These are phyloP conservation scores for Phytophthora pluvialis DNA, from an alignment of 352 stramenopile species.

Conservation along the genomic window DNA sequence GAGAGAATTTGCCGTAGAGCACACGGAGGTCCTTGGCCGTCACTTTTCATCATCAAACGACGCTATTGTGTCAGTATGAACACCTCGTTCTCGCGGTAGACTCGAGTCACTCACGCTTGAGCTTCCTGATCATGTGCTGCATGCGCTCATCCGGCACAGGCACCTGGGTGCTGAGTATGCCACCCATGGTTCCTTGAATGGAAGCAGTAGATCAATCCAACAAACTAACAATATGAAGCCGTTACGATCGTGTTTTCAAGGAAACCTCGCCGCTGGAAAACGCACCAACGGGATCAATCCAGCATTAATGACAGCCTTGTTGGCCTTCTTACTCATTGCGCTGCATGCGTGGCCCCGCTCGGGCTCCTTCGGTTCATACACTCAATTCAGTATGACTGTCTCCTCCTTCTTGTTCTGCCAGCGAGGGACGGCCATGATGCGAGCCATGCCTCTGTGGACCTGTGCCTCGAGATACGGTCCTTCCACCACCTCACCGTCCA, in stretches of 20 bases:
- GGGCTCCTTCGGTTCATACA: conserved; percentile 1
- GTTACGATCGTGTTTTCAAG: conserved; percentile 30
- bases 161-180: conserved; percentile 52
- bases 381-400: conserved; percentile 9
- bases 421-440: conserved; percentile 50
- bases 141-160: conserved; percentile 70
- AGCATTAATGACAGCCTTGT: neutral
- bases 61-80: neutral
- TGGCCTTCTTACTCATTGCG: neutral
- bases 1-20: conserved; percentile 65
- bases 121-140: conserved; percentile 71
- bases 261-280: neutral
- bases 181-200: conserved; percentile 42
- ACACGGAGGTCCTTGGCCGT: conserved; percentile 60
- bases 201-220: neutral
- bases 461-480: conserved; percentile 57
- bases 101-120: conserved; percentile 50
- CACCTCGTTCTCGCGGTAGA: neutral
- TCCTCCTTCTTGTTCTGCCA: conserved; percentile 19
- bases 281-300: neutral
- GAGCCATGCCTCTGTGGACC: conserved; percentile 63
- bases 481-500: conserved; percentile 65
- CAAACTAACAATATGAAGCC: conserved; percentile 32
- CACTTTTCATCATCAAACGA: conserved; percentile 34
- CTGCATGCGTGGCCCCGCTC: neutral